Base-by-base conservation (phyloP, 805 yeast species). In the Teunomyces pallodes region DNA sequence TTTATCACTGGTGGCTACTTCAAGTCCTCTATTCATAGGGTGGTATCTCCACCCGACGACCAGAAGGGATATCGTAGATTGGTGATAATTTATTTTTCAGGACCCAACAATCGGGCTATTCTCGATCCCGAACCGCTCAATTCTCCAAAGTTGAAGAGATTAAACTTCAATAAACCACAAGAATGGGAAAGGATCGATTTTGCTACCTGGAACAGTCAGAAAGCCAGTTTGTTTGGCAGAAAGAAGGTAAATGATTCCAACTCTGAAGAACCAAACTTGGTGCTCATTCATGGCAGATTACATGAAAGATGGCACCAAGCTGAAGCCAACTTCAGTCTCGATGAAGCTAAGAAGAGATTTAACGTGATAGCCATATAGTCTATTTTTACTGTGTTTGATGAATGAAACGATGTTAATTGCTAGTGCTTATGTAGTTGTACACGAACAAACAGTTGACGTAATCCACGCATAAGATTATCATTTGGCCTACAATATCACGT, bases 181-280 rank as follows among this genome's bases (percentile, higher is more conserved):
- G 66, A 62, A 48, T 64, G 69, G 69, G 62, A 62, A 9, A 57
- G 54, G 40, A 64, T 64, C 27, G 54, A 60, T 6, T 64, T 59
- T 49, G 53, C 49, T 13, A 54, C 59, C 39, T 63, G 69, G 69
- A 61, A 74, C 46, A 70, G 69, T 16, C 78, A 72, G 41, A 77
- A 77, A 51, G 77, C 76, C 3, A 59, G 75, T 36, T 63, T 75
- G 17, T 76, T 76, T 55, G 79, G 79, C 20, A 66, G 64, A 46
- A 59, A 61, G 20, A 64, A 66, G 43, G 67, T 70, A 40, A 69
- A 72, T 45, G 65, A 62, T 45, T 47, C 53, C 9, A 43, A 58
- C 28, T 65, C 72, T 7, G 76, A 70, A 16, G 75, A 70, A 27
- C 74, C 74, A 2, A 63, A 60, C 36, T 59, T 64, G 29, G 72